Percentiles rank a stretch among this genome's conserved stretches.
phyloP scores from a whole-genome alignment of 306 rosid species.

The Sindora glabra region DNA sequence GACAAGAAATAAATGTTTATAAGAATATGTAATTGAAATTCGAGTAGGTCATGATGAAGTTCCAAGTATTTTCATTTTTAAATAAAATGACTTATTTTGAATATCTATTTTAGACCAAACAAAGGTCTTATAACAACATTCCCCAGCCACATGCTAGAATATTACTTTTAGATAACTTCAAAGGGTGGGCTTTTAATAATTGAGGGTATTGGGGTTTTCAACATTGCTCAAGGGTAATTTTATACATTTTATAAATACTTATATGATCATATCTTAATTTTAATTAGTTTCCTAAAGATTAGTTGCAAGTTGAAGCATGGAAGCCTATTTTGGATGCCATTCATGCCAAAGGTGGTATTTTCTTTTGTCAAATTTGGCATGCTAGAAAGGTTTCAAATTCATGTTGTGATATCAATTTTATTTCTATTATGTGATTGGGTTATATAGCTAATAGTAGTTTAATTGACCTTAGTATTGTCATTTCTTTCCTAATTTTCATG shows the following conservation, averaged over 20 bases:
- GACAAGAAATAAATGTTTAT: background rate
- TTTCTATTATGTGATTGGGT: too few species aligned
- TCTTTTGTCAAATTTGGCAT: conserved; percentile 41
- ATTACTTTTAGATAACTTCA: conserved; percentile 50
- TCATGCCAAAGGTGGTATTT: conserved; percentile 45
- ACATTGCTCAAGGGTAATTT: conserved; percentile 47
- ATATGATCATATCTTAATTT: too few species aligned
- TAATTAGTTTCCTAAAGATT: conserved; percentile 22
- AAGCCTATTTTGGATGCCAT: conserved; percentile 41
- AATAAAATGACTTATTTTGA: background rate
- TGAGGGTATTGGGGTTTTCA: conserved; percentile 40
- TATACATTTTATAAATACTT: background rate
- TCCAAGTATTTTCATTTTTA: too few species aligned
- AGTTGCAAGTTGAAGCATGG: conserved; percentile 50
- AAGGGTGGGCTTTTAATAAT: conserved; percentile 37
- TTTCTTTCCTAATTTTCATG: too few species aligned
- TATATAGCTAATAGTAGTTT: too few species aligned
- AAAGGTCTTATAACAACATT: conserved; percentile 30
- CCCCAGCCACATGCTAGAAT: conserved; percentile 45
- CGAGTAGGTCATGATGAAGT: too few species aligned
- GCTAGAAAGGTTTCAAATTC: conserved; percentile 27
- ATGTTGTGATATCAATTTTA: too few species aligned
- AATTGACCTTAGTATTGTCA: too few species aligned
- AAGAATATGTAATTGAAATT: background rate
- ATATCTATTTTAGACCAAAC: conserved; percentile 25